phyloP scores from a whole-genome alignment of 176 grass and related monocot genomes.

The Carex kokanica region DNA sequence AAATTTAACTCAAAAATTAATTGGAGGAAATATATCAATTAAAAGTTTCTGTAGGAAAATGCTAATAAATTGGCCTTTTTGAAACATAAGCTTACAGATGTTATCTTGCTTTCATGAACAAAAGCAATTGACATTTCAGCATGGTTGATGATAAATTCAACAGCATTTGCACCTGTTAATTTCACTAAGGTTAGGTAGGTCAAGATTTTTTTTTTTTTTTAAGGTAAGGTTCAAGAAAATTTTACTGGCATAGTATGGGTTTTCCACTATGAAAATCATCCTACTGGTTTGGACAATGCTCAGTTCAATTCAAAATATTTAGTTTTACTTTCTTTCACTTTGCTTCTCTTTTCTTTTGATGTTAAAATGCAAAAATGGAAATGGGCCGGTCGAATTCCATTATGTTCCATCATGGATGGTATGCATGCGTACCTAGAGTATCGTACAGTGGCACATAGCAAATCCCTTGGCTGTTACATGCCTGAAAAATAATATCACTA shows the following conservation, averaged over 20 bases:
- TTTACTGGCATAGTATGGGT: neutral
- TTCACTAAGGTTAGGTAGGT: neutral
- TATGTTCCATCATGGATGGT: neutral
- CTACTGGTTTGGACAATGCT: neutral
- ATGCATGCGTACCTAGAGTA: slow-evolving; percentile 63
- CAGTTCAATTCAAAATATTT: neutral
- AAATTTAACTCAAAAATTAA: neutral
- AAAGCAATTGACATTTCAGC: slow-evolving; percentile 93
- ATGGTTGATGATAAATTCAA: slow-evolving; percentile 81
- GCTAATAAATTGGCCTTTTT: neutral
- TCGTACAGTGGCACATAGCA: slow-evolving; percentile 92
- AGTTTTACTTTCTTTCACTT: neutral
- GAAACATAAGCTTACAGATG: slow-evolving; percentile 53
- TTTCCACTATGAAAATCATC: too few species aligned
- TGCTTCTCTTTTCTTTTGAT: neutral
- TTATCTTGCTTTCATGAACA: slow-evolving; percentile 82
- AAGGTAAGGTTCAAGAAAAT: neutral
- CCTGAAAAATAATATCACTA: slow-evolving; percentile 40
- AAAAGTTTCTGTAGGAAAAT: neutral
- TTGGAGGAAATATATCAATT: slow-evolving; percentile 1
- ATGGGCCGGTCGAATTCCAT: neutral
- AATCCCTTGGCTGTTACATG: slow-evolving; percentile 83
- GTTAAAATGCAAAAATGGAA: neutral
- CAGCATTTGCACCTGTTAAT: slow-evolving; percentile 78
- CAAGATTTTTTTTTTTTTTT: too few species aligned